Percentiles rank a stretch among this genome's conserved stretches.
Evolutionary conservation across 495 filamentous ascomycete genomes (phyloP).

Genomic region (Hyphodiscus hymeniophilus): DNA sequence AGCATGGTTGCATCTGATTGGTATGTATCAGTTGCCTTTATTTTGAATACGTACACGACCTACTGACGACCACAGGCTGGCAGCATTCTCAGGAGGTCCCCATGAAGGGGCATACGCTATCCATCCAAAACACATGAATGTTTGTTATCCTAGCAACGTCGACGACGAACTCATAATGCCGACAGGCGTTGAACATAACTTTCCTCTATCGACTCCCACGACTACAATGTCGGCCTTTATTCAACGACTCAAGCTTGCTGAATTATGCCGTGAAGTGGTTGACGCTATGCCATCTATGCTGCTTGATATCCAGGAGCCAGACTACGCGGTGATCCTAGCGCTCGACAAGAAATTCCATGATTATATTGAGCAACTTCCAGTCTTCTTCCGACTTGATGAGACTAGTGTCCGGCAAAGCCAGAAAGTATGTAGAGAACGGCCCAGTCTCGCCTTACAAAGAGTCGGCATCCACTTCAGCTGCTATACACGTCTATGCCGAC

Average conservation of each 20-base stretch:
- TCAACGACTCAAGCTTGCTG: constrained; percentile 2
- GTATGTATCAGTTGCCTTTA: not conserved
- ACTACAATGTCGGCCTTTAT: constrained; percentile 7
- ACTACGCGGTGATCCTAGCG: constrained; percentile 3
- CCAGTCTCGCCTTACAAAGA: not conserved
- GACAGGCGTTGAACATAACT: not conserved
- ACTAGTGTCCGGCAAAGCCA: constrained; percentile 4
- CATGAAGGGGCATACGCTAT: constrained; percentile 1
- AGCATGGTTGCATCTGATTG: constrained; percentile 8
- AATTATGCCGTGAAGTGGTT: constrained; percentile 4
- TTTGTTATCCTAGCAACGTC: constrained; percentile 5
- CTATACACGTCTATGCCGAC: constrained; percentile 4
- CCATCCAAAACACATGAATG: constrained; percentile 4
- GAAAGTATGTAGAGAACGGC: not conserved
- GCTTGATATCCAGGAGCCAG: not conserved
- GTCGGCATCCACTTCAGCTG: not conserved
- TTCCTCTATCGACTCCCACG: constrained; percentile 3
- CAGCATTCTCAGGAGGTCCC: not conserved
- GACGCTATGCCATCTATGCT: constrained; percentile 1
- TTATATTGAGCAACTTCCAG: constrained; percentile 1
- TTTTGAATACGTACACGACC: not conserved
- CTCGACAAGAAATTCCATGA: constrained; percentile 3
- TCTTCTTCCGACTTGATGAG: constrained; percentile 4
- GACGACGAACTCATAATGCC: constrained; percentile 6
- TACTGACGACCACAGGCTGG: constrained; percentile 2